Evolutionary conservation across 768 basidiomycete species (phyloP), one percentile per base, ranked within the genome.

Genomic region (Holtermanniella nyarrowii): DNA sequence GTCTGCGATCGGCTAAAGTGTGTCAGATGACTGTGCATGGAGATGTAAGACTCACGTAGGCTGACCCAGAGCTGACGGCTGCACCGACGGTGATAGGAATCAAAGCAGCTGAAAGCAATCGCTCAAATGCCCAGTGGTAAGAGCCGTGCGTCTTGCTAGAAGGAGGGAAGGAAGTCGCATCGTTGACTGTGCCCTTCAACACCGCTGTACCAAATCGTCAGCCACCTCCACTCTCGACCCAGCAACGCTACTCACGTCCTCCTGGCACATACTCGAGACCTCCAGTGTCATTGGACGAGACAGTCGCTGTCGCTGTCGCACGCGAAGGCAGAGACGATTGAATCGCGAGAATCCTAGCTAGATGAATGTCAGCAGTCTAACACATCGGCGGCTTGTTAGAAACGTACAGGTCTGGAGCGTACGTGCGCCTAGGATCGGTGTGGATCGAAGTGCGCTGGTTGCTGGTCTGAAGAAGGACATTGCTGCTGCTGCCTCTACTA

Each of bases 91-190:
- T 89, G 62, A 91, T 74, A 37, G 95, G 95, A 14, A 99, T 80
- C 60, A 97, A 80, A 13, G 81, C 75, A 0, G 89, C 95, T 0
- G 86, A 84, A 46, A 97, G 78, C 24, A 90, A 77, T 48, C 91
- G 85, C 73, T 99, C 95, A 68, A 96, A 97, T 1, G 89, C 83
- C 81, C 81, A 82, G 73, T 82, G 93, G 73, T 95, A 83, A 1
- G 89, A 90, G 46, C 95, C 93, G 62, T 91, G 86, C 1, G 80
- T 72, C 66, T 79, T 83, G 53, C 80, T 84, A 3, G 89, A 80
- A 3, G 82, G 70, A 20, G 93, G 91, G 76, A 93, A 96, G 7
- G 82, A 75, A 1, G 86, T 89, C 1, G 91, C 86, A 70, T 99
- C 95, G 74, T 99, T 97, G 54, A 89, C 90, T 25, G 88, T 86